A percentile compares a stretch with the other conserved stretches of the same genome.
Conservation (phyloP, 495 filamentous ascomycete genomes). For the Daldinia grandis region DNA sequence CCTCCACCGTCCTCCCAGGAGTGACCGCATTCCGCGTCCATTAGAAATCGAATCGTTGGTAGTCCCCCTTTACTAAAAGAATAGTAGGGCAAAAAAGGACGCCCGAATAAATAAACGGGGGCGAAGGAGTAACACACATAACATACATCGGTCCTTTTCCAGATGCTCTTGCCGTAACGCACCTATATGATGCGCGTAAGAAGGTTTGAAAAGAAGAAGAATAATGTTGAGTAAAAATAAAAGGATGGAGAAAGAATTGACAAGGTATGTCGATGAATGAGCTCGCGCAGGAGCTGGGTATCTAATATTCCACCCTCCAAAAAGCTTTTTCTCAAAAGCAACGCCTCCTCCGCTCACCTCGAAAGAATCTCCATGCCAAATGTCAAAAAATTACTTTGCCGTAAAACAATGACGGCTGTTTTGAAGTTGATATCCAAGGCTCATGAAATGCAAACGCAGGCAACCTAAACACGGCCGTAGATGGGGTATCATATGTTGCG, state of each 20-base stretch:
- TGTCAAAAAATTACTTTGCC: slow-evolving; percentile 39
- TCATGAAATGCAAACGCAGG: slow-evolving; percentile 11
- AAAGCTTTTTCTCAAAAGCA: slow-evolving; percentile 27
- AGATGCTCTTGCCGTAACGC: slow-evolving; percentile 31
- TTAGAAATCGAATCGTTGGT: slow-evolving; percentile 12
- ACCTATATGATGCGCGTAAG: slow-evolving; percentile 26
- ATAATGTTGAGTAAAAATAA: slow-evolving; percentile 23
- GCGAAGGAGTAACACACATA: slow-evolving; percentile 16
- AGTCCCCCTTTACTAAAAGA: slow-evolving; percentile 12
- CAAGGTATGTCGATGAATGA: slow-evolving; percentile 45
- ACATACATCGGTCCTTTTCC: slow-evolving; percentile 21
- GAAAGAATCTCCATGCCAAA: slow-evolving; percentile 33
- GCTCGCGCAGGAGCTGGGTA: slow-evolving; percentile 49
- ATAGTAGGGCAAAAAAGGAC: slow-evolving; percentile 21
- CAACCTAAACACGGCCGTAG: slow-evolving; percentile 28
- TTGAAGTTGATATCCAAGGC: slow-evolving; percentile 25
- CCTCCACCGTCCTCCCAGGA: slow-evolving; percentile 10
- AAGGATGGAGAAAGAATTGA: slow-evolving; percentile 29
- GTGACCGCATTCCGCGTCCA: slow-evolving; percentile 14
- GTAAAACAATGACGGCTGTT: slow-evolving; percentile 30
- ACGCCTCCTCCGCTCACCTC: slow-evolving; percentile 22
- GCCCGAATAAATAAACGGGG: slow-evolving; percentile 17
- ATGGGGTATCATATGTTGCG: slow-evolving; percentile 19
- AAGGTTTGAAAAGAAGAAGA: slow-evolving; percentile 11
- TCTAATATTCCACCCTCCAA: slow-evolving; percentile 40